These are phyloP conservation scores for Vaccinium myrtillus DNA, from an alignment of 148 eudicot species.

Conservation along the genomic window DNA sequence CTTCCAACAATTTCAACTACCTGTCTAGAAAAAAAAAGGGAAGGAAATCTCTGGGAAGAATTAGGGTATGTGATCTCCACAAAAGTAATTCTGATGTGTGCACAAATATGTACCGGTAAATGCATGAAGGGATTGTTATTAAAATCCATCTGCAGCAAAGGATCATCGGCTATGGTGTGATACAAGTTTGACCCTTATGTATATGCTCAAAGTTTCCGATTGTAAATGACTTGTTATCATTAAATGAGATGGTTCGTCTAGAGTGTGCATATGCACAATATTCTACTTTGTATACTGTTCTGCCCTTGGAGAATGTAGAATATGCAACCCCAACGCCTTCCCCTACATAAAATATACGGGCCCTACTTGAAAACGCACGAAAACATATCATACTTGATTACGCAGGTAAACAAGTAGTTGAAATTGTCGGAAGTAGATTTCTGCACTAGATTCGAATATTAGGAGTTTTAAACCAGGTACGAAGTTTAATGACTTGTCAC, in stretches of 20 bases:
- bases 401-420: too few relatives aligned
- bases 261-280: constrained; percentile 55
- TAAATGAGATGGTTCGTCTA: constrained; percentile 28
- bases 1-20: background rate
- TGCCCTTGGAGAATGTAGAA: constrained; percentile 33
- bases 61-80: background rate
- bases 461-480: too few relatives aligned
- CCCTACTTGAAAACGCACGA: too few relatives aligned
- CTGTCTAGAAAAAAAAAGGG: background rate
- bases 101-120: background rate
- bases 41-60: background rate
- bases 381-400: too few relatives aligned
- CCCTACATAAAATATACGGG: constrained; percentile 18
- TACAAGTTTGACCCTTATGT: constrained; percentile 30
- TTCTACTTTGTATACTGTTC: constrained; percentile 38
- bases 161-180: constrained; percentile 34
- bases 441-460: too few relatives aligned
- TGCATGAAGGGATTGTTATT: background rate
- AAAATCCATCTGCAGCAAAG: background rate
- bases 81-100: constrained; percentile 2
- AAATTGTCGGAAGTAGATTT: too few relatives aligned
- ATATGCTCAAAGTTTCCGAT: constrained; percentile 41
- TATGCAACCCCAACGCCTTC: constrained; percentile 54
- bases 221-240: constrained; percentile 21
- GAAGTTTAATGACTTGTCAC: too few relatives aligned